Evolutionary conservation across 805 yeast species (phyloP).

Genomic region (Candida lessepsii): DNA sequence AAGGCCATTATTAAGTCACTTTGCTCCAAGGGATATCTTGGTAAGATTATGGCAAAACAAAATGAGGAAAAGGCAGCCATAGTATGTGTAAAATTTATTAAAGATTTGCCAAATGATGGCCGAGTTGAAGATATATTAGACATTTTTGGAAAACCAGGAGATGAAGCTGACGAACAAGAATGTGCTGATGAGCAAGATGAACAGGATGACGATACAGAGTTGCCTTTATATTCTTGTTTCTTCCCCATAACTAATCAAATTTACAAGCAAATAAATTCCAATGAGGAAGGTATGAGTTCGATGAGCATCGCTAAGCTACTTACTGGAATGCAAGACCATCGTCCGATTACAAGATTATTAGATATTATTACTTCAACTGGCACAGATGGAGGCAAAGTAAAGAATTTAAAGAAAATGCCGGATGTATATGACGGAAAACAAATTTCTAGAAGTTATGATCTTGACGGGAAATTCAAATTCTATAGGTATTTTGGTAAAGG

Average conservation of each 20-base stretch:
- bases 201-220: conserved; percentile 18
- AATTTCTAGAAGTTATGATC: conserved; percentile 64
- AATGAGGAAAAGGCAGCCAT: not conserved
- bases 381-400: conserved; percentile 26
- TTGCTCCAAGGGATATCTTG: conserved; percentile 44
- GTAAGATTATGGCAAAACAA: conserved; percentile 47
- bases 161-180: conserved; percentile 18
- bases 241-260: conserved; percentile 69
- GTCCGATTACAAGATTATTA: conserved; percentile 51
- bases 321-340: conserved; percentile 53
- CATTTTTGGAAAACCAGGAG: conserved; percentile 16
- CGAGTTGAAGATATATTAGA: conserved; percentile 10
- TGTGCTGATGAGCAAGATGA: conserved; percentile 21
- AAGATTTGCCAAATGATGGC: conserved; percentile 46
- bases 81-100: conserved; percentile 40
- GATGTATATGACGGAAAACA: conserved; percentile 27
- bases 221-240: conserved; percentile 47
- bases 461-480: conserved; percentile 70
- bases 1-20: conserved; percentile 47
- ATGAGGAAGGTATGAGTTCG: conserved; percentile 58
- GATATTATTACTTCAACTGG: conserved; percentile 47
- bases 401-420: conserved; percentile 24
- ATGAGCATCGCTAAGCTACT: conserved; percentile 50
- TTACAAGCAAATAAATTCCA: conserved; percentile 43
- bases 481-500: conserved; percentile 49